These are phyloP conservation scores for Alternaria arborescens DNA, from an alignment of 2,329 filamentous ascomycete species.

Conservation along the genomic window DNA sequence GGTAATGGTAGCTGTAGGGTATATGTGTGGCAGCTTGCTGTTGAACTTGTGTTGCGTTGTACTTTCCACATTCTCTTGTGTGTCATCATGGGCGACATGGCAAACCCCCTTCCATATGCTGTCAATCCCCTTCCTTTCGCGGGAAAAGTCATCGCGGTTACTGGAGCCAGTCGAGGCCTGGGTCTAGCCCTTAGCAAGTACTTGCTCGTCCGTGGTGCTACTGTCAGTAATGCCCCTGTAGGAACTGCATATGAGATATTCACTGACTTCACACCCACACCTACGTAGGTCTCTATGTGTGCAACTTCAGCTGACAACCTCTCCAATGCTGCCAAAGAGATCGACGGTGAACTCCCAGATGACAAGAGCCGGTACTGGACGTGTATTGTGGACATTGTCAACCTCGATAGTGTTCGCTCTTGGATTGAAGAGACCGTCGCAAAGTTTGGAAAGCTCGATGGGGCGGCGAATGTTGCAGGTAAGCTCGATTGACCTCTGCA, in stretches of 20 bases:
- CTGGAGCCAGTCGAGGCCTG: slow-evolving; percentile 6
- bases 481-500: neutral
- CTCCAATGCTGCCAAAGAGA: slow-evolving; percentile 3
- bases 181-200: slow-evolving; percentile 8
- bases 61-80: neutral
- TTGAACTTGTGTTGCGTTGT: neutral
- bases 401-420: slow-evolving; percentile 4
- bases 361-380: slow-evolving; percentile 8
- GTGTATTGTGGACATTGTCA: slow-evolving; percentile 5
- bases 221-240: neutral
- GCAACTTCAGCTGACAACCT: slow-evolving; percentile 8
- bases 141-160: slow-evolving; percentile 6
- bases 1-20: neutral
- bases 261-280: neutral
- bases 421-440: slow-evolving; percentile 50
- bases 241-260: neutral
- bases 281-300: slow-evolving; percentile 1
- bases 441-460: slow-evolving; percentile 49
- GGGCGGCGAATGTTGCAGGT: slow-evolving; percentile 55
- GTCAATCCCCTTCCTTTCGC: slow-evolving; percentile 6
- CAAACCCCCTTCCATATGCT: slow-evolving; percentile 1
- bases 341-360: slow-evolving; percentile 6
- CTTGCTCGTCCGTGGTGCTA: slow-evolving; percentile 4
- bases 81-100: neutral
- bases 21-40: neutral